Evolutionary conservation across 768 basidiomycete genomes (phyloP).

Genomic region (Amanita thiersii): DNA sequence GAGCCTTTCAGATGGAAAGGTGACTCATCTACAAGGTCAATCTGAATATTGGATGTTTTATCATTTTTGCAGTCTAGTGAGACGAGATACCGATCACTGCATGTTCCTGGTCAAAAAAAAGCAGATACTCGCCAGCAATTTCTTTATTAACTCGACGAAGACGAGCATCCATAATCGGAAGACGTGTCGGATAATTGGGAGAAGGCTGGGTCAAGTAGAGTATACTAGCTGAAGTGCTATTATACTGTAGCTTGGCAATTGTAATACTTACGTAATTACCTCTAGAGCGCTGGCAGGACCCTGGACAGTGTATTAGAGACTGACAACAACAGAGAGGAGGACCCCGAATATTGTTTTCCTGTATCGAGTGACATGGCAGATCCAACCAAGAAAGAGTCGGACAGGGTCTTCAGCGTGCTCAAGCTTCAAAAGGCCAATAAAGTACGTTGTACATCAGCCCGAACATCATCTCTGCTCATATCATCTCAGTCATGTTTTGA

Average conservation of each 20-base stretch:
- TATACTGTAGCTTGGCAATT: no score
- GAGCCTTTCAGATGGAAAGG: conserved; percentile 90
- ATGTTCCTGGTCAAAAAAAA: conserved; percentile 3
- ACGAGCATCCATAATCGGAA: conserved; percentile 67
- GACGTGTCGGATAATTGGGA: no score
- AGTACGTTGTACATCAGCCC: conserved; percentile 25
- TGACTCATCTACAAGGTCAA: conserved; percentile 83
- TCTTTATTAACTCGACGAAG: conserved; percentile 91
- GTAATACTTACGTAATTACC: no score
- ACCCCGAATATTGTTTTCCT: no score
- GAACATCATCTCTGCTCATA: neutral
- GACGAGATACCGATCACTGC: conserved; percentile 8
- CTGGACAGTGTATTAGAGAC: no score
- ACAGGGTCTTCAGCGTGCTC: conserved; percentile 76
- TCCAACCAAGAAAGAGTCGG: conserved; percentile 80
- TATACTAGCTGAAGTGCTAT: no score
- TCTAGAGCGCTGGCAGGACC: no score
- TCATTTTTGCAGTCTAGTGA: conserved; percentile 87
- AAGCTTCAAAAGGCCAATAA: conserved; percentile 86
- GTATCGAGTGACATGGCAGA: conserved; percentile 52
- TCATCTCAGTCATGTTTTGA: conserved; percentile 63
- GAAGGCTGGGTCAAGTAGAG: no score
- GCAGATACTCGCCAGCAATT: conserved; percentile 58
- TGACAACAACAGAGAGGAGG: no score
- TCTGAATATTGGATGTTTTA: conserved; percentile 77